These are phyloP conservation scores for Aspergillus latus DNA, from an alignment of 2,329 filamentous ascomycete species.

Conservation along the genomic window DNA sequence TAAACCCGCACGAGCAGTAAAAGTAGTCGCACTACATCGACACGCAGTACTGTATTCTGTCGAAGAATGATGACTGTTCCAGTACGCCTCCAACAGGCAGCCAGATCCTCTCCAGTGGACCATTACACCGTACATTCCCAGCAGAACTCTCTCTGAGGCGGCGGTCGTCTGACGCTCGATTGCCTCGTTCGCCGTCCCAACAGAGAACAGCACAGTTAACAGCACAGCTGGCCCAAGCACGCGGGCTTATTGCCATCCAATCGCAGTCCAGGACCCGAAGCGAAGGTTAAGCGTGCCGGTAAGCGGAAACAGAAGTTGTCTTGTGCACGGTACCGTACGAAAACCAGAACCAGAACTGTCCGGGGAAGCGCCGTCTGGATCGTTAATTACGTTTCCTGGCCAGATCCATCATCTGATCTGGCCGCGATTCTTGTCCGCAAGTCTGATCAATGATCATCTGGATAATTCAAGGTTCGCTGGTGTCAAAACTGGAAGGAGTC, in stretches of 20 bases:
- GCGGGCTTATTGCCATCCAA: constrained; percentile 20
- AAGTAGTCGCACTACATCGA: neutral
- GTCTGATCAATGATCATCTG: neutral
- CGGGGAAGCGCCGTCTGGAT: neutral
- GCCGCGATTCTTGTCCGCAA: constrained; percentile 1
- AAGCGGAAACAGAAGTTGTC: constrained; percentile 9
- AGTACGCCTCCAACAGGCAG: neutral
- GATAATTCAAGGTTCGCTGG: neutral
- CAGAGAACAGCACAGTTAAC: neutral
- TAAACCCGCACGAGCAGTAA: constrained; percentile 3
- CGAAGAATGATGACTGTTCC: neutral
- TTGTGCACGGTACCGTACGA: neutral
- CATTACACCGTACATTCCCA: neutral
- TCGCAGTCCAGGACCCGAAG: neutral
- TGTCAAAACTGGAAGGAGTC: constrained; percentile 10
- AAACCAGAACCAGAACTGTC: neutral
- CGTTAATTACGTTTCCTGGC: neutral
- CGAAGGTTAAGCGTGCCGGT: constrained; percentile 6
- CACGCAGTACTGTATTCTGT: neutral
- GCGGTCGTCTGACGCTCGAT: constrained; percentile 11
- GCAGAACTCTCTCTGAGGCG: neutral
- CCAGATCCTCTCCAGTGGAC: neutral
- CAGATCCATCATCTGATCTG: constrained; percentile 12
- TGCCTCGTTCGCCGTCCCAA: constrained; percentile 7
- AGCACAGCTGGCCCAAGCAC: constrained; percentile 24